Evolutionary conservation across 2,329 filamentous ascomycete genomes (phyloP).

Genomic region (Claviceps africana): DNA sequence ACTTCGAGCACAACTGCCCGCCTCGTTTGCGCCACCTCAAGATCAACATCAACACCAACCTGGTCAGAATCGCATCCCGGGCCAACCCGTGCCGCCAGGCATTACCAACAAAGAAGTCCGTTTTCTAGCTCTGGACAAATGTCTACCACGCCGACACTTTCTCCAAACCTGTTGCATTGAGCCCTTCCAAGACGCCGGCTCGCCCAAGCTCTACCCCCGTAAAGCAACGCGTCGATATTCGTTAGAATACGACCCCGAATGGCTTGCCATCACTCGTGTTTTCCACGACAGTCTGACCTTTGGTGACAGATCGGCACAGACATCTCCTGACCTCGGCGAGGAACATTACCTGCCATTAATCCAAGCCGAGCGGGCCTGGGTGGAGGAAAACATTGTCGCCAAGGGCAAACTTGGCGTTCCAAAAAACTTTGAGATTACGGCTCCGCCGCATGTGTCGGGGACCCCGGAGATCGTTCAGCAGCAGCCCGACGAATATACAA

Average conservation of each 20-base stretch:
- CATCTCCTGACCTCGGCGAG: conserved; percentile 52
- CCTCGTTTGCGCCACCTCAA: conserved; percentile 46
- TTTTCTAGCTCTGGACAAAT: conserved; percentile 89
- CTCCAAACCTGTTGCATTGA: conserved; percentile 61
- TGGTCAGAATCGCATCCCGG: conserved; percentile 27
- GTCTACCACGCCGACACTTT: conserved; percentile 64
- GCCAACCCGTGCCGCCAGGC: conserved; percentile 50
- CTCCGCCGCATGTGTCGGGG: conserved; percentile 51
- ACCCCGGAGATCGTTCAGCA: conserved; percentile 43
- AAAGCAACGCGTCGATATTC: conserved; percentile 30
- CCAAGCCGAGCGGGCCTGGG: conserved; percentile 59
- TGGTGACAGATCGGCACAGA: conserved; percentile 40
- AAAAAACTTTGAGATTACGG: conserved; percentile 62
- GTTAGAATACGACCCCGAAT: conserved; percentile 80
- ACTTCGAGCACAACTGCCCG: conserved; percentile 60
- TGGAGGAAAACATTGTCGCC: conserved; percentile 59
- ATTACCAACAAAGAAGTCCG: conserved; percentile 69
- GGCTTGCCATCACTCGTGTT: conserved; percentile 81
- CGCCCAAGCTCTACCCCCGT: conserved; percentile 9
- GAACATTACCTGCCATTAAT: conserved; percentile 54
- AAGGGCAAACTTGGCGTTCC: conserved; percentile 53
- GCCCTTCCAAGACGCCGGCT: conserved; percentile 25
- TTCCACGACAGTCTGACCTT: conserved; percentile 55
- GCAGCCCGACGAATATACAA: conserved; percentile 70
- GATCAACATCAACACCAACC: conserved; percentile 10